Evolutionary conservation across 2,329 filamentous ascomycete species (phyloP).

Genomic region (Cladophialophora carrionii): DNA sequence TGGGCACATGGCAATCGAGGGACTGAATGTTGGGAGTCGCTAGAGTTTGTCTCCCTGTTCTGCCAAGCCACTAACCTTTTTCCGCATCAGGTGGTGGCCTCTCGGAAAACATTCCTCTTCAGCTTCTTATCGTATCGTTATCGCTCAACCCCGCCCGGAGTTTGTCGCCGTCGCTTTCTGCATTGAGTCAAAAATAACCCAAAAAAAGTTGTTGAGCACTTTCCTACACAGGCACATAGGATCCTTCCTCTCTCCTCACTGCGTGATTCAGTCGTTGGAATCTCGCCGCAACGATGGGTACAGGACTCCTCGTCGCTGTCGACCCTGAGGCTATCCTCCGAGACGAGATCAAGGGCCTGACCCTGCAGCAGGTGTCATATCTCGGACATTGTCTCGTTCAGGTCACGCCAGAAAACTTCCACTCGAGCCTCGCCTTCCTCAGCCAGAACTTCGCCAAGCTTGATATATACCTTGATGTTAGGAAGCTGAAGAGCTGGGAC

Average conservation of each 20-base stretch:
- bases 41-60: neutral
- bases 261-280: neutral
- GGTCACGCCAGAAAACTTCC: conserved; percentile 54
- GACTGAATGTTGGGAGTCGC: neutral
- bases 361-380: conserved; percentile 59
- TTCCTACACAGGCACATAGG: neutral
- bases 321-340: conserved; percentile 30
- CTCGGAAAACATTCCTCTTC: conserved; percentile 10
- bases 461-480: conserved; percentile 75
- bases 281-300: conserved; percentile 25
- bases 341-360: conserved; percentile 53
- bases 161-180: neutral
- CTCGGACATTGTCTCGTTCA: conserved; percentile 62
- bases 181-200: conserved; percentile 8
- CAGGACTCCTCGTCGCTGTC: conserved; percentile 32
- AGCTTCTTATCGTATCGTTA: conserved; percentile 16
- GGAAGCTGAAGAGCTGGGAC: conserved; percentile 67
- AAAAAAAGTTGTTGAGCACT: conserved; percentile 12
- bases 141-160: neutral
- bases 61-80: too few relatives aligned
- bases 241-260: neutral
- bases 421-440: conserved; percentile 57
- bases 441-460: conserved; percentile 60
- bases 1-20: neutral
- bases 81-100: neutral